A percentile compares a stretch with the other conserved stretches of the same genome.
These are phyloP conservation scores for Hortiboletus flavorubellus DNA, from an alignment of 768 basidiomycete species.

Conservation along the genomic window DNA sequence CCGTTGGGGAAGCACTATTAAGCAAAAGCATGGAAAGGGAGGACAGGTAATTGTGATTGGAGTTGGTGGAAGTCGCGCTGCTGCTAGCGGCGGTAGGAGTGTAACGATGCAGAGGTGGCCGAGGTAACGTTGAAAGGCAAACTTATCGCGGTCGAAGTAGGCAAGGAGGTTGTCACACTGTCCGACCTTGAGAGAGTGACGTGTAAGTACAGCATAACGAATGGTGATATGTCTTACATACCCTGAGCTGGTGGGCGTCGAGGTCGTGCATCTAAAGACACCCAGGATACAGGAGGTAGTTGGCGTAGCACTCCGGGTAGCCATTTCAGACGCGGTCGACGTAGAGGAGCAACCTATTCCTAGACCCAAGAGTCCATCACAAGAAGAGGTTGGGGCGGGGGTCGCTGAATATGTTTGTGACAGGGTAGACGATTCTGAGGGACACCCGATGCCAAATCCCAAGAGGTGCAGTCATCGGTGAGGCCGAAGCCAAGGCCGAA, in stretches of 20 bases:
- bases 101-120: neutral
- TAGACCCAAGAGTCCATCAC: constrained; percentile 4
- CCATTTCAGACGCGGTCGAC: neutral
- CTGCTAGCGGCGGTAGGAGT: constrained; percentile 18
- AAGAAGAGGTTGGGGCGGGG: neutral
- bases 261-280: constrained; percentile 15
- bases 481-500: neutral
- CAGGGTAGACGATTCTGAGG: neutral
- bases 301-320: neutral
- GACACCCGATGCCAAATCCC: constrained; percentile 15
- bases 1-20: constrained; percentile 18
- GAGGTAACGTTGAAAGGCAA: constrained; percentile 22
- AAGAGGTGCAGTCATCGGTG: constrained; percentile 5
- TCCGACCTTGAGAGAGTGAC: neutral
- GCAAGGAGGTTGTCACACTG: neutral
- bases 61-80: constrained; percentile 13
- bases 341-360: neutral
- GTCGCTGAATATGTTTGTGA: neutral
- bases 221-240: constrained; percentile 4
- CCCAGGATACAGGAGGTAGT: constrained; percentile 20
- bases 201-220: neutral
- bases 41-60: constrained; percentile 34
- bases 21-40: constrained; percentile 35
- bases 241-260: constrained; percentile 4
- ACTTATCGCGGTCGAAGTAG: constrained; percentile 27